Evolutionary conservation across 495 filamentous ascomycete species (phyloP).

Genomic region (Lasiosphaeriaceae sp.): DNA sequence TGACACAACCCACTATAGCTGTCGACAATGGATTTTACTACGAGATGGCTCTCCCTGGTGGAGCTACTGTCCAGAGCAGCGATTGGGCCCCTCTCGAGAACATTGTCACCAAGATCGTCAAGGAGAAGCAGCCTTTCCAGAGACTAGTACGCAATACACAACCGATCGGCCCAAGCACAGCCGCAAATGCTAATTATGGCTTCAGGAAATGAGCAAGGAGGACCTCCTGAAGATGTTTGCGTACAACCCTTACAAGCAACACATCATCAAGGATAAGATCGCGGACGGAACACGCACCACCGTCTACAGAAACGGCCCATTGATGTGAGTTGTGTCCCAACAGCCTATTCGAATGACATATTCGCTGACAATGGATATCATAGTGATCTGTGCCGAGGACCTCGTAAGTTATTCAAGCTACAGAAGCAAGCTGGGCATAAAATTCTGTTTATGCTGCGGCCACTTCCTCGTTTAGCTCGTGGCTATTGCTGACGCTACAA

Average conservation of each 20-base stretch:
- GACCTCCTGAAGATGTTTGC: slow-evolving; percentile 93
- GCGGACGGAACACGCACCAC: slow-evolving; percentile 84
- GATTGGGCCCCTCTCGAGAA: slow-evolving; percentile 81
- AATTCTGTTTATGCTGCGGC: not conserved
- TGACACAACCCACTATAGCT: slow-evolving; percentile 3
- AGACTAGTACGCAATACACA: slow-evolving; percentile 61
- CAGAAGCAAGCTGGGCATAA: not conserved
- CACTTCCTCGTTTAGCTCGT: slow-evolving; percentile 18
- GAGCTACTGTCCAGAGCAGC: slow-evolving; percentile 62
- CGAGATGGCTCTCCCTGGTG: slow-evolving; percentile 83
- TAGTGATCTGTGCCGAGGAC: slow-evolving; percentile 50
- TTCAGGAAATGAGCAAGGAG: slow-evolving; percentile 71
- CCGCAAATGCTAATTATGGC: not conserved
- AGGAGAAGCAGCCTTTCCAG: slow-evolving; percentile 96
- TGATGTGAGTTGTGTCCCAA: slow-evolving; percentile 26
- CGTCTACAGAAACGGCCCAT: slow-evolving; percentile 71
- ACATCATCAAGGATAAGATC: slow-evolving; percentile 92
- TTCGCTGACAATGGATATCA: not conserved
- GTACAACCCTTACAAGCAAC: slow-evolving; percentile 79
- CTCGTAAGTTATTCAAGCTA: slow-evolving; percentile 32
- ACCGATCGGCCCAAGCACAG: too few species aligned
- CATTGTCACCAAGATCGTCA: slow-evolving; percentile 72
- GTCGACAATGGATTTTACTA: slow-evolving; percentile 94
- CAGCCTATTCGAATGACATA: not conserved
- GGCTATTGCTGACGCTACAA: not conserved